These are phyloP conservation scores for Endothia cerciana DNA, from an alignment of 2,329 filamentous ascomycete species.

Conservation along the genomic window DNA sequence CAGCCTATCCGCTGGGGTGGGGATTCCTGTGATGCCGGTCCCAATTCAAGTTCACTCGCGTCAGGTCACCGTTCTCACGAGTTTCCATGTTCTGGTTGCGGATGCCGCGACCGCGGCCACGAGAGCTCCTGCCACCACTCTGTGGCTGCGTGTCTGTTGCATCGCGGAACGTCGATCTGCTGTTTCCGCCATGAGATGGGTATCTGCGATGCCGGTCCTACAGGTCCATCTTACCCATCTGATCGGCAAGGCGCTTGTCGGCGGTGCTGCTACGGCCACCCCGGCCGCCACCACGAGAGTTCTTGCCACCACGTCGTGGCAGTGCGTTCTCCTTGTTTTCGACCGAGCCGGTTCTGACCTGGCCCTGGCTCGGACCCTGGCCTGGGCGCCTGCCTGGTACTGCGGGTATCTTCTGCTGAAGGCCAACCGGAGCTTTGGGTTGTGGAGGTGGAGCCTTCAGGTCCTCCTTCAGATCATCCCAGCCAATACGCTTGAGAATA, in stretches of 20 bases:
- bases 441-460: constrained; percentile 7
- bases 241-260: constrained; percentile 24
- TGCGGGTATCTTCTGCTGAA: constrained; percentile 9
- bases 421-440: neutral
- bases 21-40: neutral
- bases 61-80: neutral
- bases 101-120: neutral
- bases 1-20: too few relatives aligned
- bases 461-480: constrained; percentile 61
- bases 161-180: neutral
- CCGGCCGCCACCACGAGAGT: constrained; percentile 18
- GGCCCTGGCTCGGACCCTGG: constrained; percentile 3
- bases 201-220: constrained; percentile 26
- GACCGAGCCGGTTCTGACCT: neutral
- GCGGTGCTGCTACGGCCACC: constrained; percentile 14
- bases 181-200: constrained; percentile 4
- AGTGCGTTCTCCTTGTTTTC: constrained; percentile 27
- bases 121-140: constrained; percentile 4
- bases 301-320: constrained; percentile 25
- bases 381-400: neutral
- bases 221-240: constrained; percentile 28
- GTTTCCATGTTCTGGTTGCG: neutral
- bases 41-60: neutral
- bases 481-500: constrained; percentile 68
- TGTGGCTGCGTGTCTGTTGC: neutral